Conservation (phyloP, 2,329 filamentous ascomycete genomes). For the Fusarium sambucinum region DNA sequence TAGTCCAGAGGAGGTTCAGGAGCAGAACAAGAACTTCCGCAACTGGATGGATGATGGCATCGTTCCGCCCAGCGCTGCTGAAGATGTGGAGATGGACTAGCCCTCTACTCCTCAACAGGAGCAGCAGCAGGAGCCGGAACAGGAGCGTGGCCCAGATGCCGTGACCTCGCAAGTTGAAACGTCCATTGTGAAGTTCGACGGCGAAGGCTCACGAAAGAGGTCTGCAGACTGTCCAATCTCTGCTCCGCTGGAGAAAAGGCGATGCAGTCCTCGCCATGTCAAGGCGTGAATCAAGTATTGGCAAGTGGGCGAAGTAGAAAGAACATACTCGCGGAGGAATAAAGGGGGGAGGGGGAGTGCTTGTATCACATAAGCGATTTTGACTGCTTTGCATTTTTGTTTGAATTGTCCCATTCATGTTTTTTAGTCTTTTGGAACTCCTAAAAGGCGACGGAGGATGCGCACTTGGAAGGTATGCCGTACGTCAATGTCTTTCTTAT, state of each 20-base stretch:
- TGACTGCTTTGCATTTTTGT: conserved; percentile 22
- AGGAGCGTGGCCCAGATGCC: neutral
- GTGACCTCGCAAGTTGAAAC: neutral
- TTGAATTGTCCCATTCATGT: conserved; percentile 24
- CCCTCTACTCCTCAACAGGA: conserved; percentile 9
- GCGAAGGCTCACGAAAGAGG: conserved; percentile 16
- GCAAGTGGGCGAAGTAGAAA: conserved; percentile 3
- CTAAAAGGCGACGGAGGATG: conserved; percentile 24
- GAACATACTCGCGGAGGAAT: conserved; percentile 15
- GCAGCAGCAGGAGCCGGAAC: conserved; percentile 20
- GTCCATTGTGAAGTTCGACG: neutral
- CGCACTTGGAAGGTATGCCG: conserved; percentile 19
- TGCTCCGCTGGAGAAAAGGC: conserved; percentile 11
- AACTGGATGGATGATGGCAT: conserved; percentile 66
- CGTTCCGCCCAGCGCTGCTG: conserved; percentile 52
- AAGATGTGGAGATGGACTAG: conserved; percentile 52
- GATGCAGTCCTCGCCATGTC: conserved; percentile 17
- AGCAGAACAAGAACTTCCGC: conserved; percentile 75
- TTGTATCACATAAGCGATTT: conserved; percentile 41
- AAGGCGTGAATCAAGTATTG: neutral
- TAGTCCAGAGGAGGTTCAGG: conserved; percentile 80
- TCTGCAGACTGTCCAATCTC: neutral
- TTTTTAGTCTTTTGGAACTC: conserved; percentile 27
- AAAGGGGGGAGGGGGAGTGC: conserved; percentile 8
- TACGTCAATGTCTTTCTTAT: conserved; percentile 16